phyloP scores from a whole-genome alignment of 306 rosid species.

The Lotus japonicus region DNA sequence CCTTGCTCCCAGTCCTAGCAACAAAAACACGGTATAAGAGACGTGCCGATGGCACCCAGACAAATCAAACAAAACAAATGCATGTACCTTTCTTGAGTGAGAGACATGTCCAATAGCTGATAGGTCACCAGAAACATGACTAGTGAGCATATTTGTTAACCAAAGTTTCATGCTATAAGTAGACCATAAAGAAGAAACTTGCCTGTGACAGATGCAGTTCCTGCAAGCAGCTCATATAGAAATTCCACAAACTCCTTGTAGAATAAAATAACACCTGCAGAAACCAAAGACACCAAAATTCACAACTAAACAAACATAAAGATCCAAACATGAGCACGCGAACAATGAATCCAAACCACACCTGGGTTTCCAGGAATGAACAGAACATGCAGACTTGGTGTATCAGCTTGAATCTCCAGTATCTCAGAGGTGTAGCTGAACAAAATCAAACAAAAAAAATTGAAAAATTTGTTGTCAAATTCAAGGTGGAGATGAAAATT shows the following conservation, averaged over 20 bases:
- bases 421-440: constrained; percentile 59
- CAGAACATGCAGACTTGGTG: constrained; percentile 66
- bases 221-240: constrained; percentile 70
- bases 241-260: constrained; percentile 75
- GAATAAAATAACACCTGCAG: constrained; percentile 58
- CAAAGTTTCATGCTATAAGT: background rate
- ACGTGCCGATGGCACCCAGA: background rate
- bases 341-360: constrained; percentile 2
- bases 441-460: background rate
- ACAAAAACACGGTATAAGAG: constrained; percentile 15
- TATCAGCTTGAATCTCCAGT: constrained; percentile 69
- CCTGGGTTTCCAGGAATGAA: constrained; percentile 95
- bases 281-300: constrained; percentile 6
- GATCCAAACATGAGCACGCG: background rate
- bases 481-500: background rate
- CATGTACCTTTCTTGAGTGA: constrained; percentile 58
- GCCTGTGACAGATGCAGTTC: constrained; percentile 72
- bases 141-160: constrained; percentile 20
- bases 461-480: background rate
- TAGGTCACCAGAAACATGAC: constrained; percentile 18
- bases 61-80: constrained; percentile 17
- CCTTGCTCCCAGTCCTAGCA: constrained; percentile 79
- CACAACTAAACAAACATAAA: background rate
- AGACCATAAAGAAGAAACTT: background rate
- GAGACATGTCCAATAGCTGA: constrained; percentile 77